Percentiles rank a stretch among this genome's conserved stretches.
phyloP scores from a whole-genome alignment of 2,329 filamentous ascomycete species.

The Colletotrichum gigasporum region DNA sequence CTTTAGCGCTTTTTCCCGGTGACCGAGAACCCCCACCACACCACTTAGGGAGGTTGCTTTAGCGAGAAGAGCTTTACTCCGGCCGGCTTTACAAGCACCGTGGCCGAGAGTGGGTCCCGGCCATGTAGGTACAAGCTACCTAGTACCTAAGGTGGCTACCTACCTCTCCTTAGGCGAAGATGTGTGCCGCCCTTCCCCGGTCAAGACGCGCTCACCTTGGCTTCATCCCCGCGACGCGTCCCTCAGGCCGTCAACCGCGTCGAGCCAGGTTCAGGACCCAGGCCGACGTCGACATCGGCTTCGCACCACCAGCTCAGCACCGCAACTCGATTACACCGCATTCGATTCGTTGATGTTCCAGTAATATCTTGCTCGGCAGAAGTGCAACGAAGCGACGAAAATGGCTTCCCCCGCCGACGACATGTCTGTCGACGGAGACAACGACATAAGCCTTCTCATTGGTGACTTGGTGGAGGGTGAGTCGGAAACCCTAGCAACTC shows the following conservation, averaged over 20 bases:
- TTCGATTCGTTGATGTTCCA: too few species aligned
- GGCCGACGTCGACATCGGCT: background rate
- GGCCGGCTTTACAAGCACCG: background rate
- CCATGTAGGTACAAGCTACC: background rate
- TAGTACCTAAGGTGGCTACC: background rate
- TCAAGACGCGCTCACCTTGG: slow-evolving; percentile 22
- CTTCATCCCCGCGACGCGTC: slow-evolving; percentile 24
- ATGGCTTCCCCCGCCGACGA: slow-evolving; percentile 12
- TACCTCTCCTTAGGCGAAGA: too few species aligned
- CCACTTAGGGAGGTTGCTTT: too few species aligned
- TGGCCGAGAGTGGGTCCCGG: background rate
- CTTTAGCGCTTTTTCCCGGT: background rate
- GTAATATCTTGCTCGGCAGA: too few species aligned
- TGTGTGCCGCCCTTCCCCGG: slow-evolving; percentile 12
- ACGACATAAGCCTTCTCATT: slow-evolving; percentile 46
- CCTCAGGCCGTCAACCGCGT: background rate
- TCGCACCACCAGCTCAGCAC: background rate
- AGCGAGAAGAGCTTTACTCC: too few species aligned
- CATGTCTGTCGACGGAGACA: slow-evolving; percentile 38
- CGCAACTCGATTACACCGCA: too few species aligned
- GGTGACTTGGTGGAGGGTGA: slow-evolving; percentile 45
- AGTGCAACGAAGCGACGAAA: background rate
- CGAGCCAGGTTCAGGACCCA: background rate
- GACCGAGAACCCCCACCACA: slow-evolving; percentile 11
- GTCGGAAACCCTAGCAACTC: background rate